Conservation (phyloP, 192 early-diverging fungal species). For the Rhizophagus sp. region DNA sequence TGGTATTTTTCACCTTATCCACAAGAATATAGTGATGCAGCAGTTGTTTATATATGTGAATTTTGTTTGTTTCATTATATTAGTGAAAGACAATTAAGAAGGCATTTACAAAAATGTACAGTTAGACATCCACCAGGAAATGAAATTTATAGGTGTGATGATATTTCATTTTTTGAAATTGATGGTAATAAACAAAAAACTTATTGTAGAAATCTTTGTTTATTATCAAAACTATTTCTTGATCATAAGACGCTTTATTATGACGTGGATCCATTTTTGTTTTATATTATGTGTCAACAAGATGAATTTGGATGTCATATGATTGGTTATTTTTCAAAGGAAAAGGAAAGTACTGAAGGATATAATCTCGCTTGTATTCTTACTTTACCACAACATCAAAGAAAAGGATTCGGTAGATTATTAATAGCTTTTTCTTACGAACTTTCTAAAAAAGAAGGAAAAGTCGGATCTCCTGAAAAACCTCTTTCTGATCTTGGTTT, state of each 20-base stretch:
- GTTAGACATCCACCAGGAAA: slow-evolving; percentile 97
- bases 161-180: slow-evolving; percentile 96
- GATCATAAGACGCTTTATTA: slow-evolving; percentile 99
- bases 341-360: slow-evolving; percentile 94
- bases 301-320: slow-evolving; percentile 88
- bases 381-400: slow-evolving; percentile 95
- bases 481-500: slow-evolving; percentile 97
- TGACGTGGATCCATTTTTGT: slow-evolving; percentile 98
- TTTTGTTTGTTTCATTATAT: slow-evolving; percentile 90
- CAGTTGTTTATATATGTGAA: slow-evolving; percentile 91
- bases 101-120: slow-evolving; percentile 86
- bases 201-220: slow-evolving; percentile 94
- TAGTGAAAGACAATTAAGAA: slow-evolving; percentile 68
- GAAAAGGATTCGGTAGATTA: slow-evolving; percentile 92
- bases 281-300: slow-evolving; percentile 90
- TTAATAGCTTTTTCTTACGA: slow-evolving; percentile 98
- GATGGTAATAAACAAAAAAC: slow-evolving; percentile 91
- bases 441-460: slow-evolving; percentile 91
- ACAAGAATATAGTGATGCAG: slow-evolving; percentile 75
- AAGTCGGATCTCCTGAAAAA: slow-evolving; percentile 95
- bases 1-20: slow-evolving; percentile 99
- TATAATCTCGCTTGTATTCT: slow-evolving; percentile 99
- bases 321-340: slow-evolving; percentile 99
- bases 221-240: slow-evolving; percentile 95
- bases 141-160: slow-evolving; percentile 94